Evolutionary conservation across 2,329 filamentous ascomycete species (phyloP).

Genomic region (Sclerotiophoma versabilis): DNA sequence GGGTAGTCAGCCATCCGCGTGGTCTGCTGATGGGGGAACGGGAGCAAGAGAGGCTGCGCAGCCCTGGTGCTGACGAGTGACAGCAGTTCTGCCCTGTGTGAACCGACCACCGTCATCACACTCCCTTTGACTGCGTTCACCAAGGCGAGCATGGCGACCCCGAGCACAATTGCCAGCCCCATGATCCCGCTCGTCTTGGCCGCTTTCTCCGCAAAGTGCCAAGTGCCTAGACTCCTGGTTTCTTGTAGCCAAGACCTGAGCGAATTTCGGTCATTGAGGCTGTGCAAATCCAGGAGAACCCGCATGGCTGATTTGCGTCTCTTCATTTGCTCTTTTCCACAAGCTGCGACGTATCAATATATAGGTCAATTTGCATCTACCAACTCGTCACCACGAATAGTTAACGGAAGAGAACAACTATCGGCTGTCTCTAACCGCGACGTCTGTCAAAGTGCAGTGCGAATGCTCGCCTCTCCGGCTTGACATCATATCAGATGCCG

Average conservation of each 20-base stretch:
- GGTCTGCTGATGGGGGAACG: neutral
- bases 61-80: neutral
- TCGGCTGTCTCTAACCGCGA: neutral
- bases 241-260: slow-evolving; percentile 16
- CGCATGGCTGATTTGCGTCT: slow-evolving; percentile 1
- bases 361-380: neutral
- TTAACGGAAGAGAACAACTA: neutral
- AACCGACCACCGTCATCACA: neutral
- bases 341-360: neutral
- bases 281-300: slow-evolving; percentile 17
- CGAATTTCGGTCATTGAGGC: slow-evolving; percentile 18
- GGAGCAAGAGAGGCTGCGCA: neutral
- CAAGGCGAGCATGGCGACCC: slow-evolving; percentile 5
- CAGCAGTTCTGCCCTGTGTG: neutral
- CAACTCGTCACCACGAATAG: neutral
- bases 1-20: neutral
- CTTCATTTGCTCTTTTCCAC: neutral
- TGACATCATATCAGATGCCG: neutral
- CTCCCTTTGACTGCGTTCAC: neutral
- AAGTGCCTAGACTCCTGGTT: slow-evolving; percentile 12
- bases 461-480: neutral
- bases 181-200: slow-evolving; percentile 22
- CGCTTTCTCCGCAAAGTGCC: slow-evolving; percentile 15
- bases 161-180: slow-evolving; percentile 11
- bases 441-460: neutral